Conservation (phyloP, 768 basidiomycete species). For the Pulveroboletus sp. region DNA sequence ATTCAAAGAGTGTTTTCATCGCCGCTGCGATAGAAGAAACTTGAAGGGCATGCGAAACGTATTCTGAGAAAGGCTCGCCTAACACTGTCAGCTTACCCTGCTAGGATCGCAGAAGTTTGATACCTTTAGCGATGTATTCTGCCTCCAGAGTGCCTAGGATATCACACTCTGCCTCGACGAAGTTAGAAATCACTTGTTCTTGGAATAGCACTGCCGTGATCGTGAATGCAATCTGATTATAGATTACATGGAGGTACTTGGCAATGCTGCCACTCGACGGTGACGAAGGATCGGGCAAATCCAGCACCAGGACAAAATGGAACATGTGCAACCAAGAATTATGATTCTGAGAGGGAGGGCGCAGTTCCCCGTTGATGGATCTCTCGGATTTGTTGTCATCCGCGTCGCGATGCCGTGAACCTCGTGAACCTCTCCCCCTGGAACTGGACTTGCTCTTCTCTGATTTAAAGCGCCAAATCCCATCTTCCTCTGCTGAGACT, state of each 20-base stretch:
- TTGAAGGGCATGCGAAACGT: conserved; percentile 52
- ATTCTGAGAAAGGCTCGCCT: conserved; percentile 61
- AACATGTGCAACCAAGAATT: conserved; percentile 67
- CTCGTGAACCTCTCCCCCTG: conserved; percentile 55
- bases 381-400: conserved; percentile 32
- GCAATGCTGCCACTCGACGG: conserved; percentile 71
- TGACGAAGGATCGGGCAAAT: conserved; percentile 86
- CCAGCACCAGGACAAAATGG: conserved; percentile 82
- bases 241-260: conserved; percentile 82
- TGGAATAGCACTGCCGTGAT: conserved; percentile 89
- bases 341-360: conserved; percentile 19
- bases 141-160: conserved; percentile 67
- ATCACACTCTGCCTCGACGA: conserved; percentile 80
- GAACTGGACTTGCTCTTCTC: conserved; percentile 50
- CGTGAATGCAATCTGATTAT: conserved; percentile 85
- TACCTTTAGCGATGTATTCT: conserved; percentile 61
- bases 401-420: conserved; percentile 41
- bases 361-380: conserved; percentile 35
- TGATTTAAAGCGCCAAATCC: conserved; percentile 69
- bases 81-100: conserved; percentile 8
- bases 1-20: conserved; percentile 76
- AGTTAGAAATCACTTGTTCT: conserved; percentile 83
- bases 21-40: conserved; percentile 69
- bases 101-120: conserved; percentile 31
- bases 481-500: conserved; percentile 72